Evolutionary conservation across 257 asterid species (phyloP).

Genomic region (Salvia rosmarinus): DNA sequence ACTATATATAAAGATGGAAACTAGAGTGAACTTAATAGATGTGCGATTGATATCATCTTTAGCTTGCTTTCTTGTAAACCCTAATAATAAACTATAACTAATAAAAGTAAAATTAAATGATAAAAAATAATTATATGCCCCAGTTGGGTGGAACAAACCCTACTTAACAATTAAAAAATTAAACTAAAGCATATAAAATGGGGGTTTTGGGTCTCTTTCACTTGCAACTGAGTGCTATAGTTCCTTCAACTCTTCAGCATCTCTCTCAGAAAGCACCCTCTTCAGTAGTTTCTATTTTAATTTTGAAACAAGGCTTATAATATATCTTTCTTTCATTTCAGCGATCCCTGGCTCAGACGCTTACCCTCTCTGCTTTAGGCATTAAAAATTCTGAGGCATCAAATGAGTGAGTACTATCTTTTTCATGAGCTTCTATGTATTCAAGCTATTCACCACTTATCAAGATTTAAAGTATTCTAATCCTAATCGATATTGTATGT

Average conservation of each 20-base stretch:
- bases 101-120: too few species aligned
- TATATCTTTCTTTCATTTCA: slow-evolving; percentile 42
- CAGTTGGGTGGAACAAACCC: too few species aligned
- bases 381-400: slow-evolving; percentile 62
- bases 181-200: too few species aligned
- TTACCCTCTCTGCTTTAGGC: slow-evolving; percentile 76
- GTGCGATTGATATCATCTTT: background rate
- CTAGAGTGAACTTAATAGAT: slow-evolving; percentile 11
- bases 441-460: slow-evolving; percentile 32
- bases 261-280: slow-evolving; percentile 9
- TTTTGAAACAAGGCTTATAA: slow-evolving; percentile 8
- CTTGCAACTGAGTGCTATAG: background rate
- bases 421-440: background rate
- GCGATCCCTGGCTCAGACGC: slow-evolving; percentile 97
- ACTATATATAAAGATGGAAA: slow-evolving; percentile 12
- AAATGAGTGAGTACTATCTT: slow-evolving; percentile 58
- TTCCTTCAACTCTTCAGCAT: slow-evolving; percentile 5
- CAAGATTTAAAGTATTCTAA: slow-evolving; percentile 26
- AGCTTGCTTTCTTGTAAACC: background rate
- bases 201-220: slow-evolving; percentile 15
- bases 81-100: too few species aligned
- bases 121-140: too few species aligned
- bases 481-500: slow-evolving; percentile 32
- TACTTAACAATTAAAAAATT: too few species aligned
- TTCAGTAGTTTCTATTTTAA: background rate